Evolutionary conservation across 139 green algal genomes (phyloP), one percentile per base, ranked within the genome.

Genomic region (Ostreobium quekettii): DNA sequence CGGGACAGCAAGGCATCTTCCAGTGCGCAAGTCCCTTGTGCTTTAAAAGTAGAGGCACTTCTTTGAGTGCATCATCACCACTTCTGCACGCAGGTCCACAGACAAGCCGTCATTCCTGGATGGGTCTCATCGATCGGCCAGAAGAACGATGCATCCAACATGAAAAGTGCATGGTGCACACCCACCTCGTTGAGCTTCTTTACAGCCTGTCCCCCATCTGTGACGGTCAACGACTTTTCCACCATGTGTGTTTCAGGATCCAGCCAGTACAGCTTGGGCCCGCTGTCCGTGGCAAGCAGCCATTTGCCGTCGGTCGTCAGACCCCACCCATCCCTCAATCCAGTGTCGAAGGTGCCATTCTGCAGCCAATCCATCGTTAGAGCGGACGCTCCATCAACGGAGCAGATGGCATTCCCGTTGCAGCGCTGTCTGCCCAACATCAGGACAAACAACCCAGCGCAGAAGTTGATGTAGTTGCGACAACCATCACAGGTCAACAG

Each of bases 271-370:
- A 96, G 66, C 28, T 46, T 78, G n/a, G 77, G 47, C 0, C 47
- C 79, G 53, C 79, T 85, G 77, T 96, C 90, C 8, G 77, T 88
- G 1, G 85, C 61, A 2, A 95, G 82, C 3, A 96, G 74, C 37
- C 74, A 56, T 1, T 47, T 70, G 29, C 81, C 79, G 60, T 95
- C 80, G 5, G 68, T 85, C 1, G 89, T 89, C 19, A 90, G 70
- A 28, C 90, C 90, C 89, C 90, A 96, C 28, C 90, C 90, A 71
- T 96, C 89, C 3, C n/a, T 67, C 31, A 96, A 78, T 0, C 72
- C 77, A 1, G 80, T 84, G 22, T 83, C 37, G 46, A 78, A 72
- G 2, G 36, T 48, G 19, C 74, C 76, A 6, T 78, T 47, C 78
- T 84, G 71, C n/a, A 60, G 4, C 29, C 15, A 66, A 28, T 28